A percentile compares a stretch with the other conserved stretches of the same genome.
Conservation (phyloP, 129 eudicot genomes). For the Deinandra increscens region DNA sequence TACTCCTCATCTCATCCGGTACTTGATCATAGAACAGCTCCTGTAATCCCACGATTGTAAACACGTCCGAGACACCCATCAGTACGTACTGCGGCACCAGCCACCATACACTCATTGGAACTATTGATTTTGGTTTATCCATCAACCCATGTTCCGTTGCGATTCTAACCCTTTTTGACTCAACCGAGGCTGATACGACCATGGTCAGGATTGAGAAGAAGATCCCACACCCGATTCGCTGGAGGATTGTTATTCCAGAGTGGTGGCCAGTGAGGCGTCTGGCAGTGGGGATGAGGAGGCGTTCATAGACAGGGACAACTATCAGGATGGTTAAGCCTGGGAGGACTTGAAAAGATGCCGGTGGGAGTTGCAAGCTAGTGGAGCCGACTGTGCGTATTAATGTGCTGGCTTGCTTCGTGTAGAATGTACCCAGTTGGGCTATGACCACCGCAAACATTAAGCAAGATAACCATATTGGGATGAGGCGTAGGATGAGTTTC, state of each 20-base stretch:
- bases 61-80: slow-evolving; percentile 43
- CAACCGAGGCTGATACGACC: slow-evolving; percentile 48
- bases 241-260: slow-evolving; percentile 59
- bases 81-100: slow-evolving; percentile 43
- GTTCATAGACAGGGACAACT: slow-evolving; percentile 46
- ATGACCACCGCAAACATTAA: slow-evolving; percentile 43
- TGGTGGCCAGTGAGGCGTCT: slow-evolving; percentile 40
- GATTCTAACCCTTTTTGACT: slow-evolving; percentile 35
- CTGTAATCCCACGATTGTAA: slow-evolving; percentile 52
- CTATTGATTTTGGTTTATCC: slow-evolving; percentile 16
- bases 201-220: slow-evolving; percentile 41
- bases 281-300: slow-evolving; percentile 45
- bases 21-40: slow-evolving; percentile 59
- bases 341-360: slow-evolving; percentile 53
- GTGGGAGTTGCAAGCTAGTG: slow-evolving; percentile 35
- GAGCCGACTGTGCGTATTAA: slow-evolving; percentile 32
- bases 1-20: slow-evolving; percentile 55
- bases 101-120: slow-evolving; percentile 56
- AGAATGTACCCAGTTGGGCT: slow-evolving; percentile 59
- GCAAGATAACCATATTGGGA: slow-evolving; percentile 66
- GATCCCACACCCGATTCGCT: slow-evolving; percentile 55
- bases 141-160: slow-evolving; percentile 38
- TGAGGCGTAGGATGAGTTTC: slow-evolving; percentile 47
- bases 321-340: slow-evolving; percentile 51
- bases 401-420: slow-evolving; percentile 59